Percentiles rank a stretch among this genome's conserved stretches.
Conservation (phyloP, 2,329 filamentous ascomycete species). For the Fonsecaea nubica region DNA sequence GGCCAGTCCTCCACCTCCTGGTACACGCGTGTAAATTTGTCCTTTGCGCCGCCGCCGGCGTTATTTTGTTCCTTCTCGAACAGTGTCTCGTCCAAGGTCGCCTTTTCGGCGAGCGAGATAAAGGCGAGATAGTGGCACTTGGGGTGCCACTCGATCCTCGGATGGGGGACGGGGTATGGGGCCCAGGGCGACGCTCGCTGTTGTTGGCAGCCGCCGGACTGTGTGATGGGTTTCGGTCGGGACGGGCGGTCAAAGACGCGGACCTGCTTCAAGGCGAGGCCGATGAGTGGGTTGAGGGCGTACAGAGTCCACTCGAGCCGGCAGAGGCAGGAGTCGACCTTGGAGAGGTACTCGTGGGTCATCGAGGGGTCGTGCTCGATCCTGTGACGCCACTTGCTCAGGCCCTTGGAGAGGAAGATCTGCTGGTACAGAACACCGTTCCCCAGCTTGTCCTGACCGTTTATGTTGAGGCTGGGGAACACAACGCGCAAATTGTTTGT, state of each 20-base stretch:
- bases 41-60: constrained; percentile 27
- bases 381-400: constrained; percentile 42
- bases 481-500: neutral
- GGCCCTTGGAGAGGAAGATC: constrained; percentile 35
- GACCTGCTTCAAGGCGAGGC: constrained; percentile 35
- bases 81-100: constrained; percentile 24
- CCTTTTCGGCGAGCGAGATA: constrained; percentile 30
- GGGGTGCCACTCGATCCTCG: constrained; percentile 40
- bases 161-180: constrained; percentile 40
- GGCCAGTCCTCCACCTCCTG: constrained; percentile 41
- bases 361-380: constrained; percentile 25
- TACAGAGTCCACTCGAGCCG: constrained; percentile 30
- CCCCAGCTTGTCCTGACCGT: constrained; percentile 42
- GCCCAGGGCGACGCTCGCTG: constrained; percentile 36
- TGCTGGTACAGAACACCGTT: constrained; percentile 31
- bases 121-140: constrained; percentile 41
- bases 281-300: constrained; percentile 25
- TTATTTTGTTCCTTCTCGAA: constrained; percentile 25
- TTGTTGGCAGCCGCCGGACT: constrained; percentile 25
- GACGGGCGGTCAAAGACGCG: constrained; percentile 33
- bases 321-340: constrained; percentile 20
- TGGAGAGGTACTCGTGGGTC: constrained; percentile 4
- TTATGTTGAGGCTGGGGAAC: constrained; percentile 42
- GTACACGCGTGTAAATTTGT: constrained; percentile 33
- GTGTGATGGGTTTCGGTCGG: constrained; percentile 27